Percentiles rank a stretch among this genome's conserved stretches.
phyloP scores from a whole-genome alignment of 768 basidiomycete genomes.

The Hericium alpestre region DNA sequence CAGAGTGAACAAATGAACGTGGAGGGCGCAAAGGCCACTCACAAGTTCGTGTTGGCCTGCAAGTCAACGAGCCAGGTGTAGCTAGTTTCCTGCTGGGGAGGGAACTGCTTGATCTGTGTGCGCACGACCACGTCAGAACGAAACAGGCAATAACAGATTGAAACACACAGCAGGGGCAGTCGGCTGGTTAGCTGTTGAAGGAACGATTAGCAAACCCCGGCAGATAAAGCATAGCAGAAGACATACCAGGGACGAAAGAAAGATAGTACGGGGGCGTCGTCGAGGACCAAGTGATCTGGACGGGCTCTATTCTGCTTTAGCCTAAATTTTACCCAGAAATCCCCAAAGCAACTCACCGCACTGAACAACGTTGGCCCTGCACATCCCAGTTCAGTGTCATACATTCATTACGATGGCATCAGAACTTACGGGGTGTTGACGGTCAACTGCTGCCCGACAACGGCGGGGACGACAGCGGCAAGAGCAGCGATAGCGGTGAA shows the following conservation, averaged over 20 bases:
- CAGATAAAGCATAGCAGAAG: not conserved
- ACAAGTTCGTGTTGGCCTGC: slow-evolving; percentile 36
- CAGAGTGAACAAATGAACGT: not conserved
- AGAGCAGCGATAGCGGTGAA: slow-evolving; percentile 21
- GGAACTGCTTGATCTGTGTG: slow-evolving; percentile 44
- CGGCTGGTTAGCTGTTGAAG: slow-evolving; percentile 38
- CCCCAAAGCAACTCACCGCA: slow-evolving; percentile 35
- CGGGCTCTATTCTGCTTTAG: slow-evolving; percentile 39
- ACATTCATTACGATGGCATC: not conserved
- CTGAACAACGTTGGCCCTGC: slow-evolving; percentile 29
- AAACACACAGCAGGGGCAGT: slow-evolving; percentile 38
- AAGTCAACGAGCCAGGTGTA: slow-evolving; percentile 51
- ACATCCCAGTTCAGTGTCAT: not conserved
- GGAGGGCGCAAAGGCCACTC: slow-evolving; percentile 14
- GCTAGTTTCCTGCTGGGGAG: slow-evolving; percentile 28
- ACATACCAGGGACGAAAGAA: slow-evolving; percentile 49
- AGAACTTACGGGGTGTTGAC: slow-evolving; percentile 59
- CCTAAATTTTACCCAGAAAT: not conserved
- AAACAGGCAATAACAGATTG: not conserved
- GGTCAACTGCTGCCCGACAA: slow-evolving; percentile 29
- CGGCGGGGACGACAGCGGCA: slow-evolving; percentile 24
- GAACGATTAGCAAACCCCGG: not conserved
- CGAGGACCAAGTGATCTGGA: slow-evolving; percentile 37
- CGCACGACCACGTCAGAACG: slow-evolving; percentile 9
- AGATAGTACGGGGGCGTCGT: slow-evolving; percentile 50